Conservation (phyloP, 106 monocot genomes). For the Allium fistulosum region DNA sequence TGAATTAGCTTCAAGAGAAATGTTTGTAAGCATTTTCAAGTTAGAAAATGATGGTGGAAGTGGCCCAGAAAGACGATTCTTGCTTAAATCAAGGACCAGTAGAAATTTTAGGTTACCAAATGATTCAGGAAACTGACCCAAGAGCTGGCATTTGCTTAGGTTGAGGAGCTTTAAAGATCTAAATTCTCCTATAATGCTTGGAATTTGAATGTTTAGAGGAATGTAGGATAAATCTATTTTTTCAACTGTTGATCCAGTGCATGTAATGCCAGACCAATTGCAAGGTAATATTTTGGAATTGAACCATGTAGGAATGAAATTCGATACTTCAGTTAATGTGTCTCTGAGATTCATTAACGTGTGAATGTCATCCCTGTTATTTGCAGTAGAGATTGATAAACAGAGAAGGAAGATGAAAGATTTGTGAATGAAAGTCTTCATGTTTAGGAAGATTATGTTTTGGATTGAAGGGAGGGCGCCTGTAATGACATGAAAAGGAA, state of each 20-base stretch:
- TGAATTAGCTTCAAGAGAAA: conserved; percentile 46
- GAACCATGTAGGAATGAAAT: conserved; percentile 66
- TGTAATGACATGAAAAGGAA: conserved; percentile 11
- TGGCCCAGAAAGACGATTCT: conserved; percentile 48
- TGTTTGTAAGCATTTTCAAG: conserved; percentile 31
- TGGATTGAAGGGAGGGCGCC: conserved; percentile 41
- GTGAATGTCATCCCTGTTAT: conserved; percentile 22
- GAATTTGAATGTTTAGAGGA: conserved; percentile 42
- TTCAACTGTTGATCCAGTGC: conserved; percentile 25
- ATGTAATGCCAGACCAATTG: conserved; percentile 74
- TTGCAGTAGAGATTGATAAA: conserved; percentile 20
- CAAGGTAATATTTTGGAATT: conserved; percentile 48
- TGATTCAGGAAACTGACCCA: conserved; percentile 40
- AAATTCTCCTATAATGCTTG: conserved; percentile 42
- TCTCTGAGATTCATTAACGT: conserved; percentile 45
- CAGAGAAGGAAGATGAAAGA: conserved; percentile 23
- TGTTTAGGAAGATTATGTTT: conserved; percentile 4
- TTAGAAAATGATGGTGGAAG: conserved; percentile 23
- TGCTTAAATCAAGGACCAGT: conserved; percentile 36
- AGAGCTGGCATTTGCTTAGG: conserved; percentile 62
- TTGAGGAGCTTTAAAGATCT: conserved; percentile 51
- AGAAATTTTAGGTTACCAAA: conserved; percentile 41
- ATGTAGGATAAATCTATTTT: conserved; percentile 61
- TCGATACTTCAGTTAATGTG: conserved; percentile 23
- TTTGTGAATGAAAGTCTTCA: conserved; percentile 1